phyloP scores from a whole-genome alignment of 257 asterid genomes.

The Cinchona pubescens region DNA sequence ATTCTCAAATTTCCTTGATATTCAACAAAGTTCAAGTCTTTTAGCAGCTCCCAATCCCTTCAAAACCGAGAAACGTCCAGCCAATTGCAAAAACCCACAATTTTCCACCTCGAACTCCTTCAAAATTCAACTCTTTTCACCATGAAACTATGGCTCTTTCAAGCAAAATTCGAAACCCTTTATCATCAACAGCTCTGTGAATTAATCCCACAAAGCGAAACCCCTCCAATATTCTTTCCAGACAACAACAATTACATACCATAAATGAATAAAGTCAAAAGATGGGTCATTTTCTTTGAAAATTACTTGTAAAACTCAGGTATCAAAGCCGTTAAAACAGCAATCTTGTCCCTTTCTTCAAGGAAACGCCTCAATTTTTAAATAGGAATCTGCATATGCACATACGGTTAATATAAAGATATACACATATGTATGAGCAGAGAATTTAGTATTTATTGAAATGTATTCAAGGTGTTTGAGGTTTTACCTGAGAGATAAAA shows the following conservation, averaged over 20 bases:
- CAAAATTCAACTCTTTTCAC: neutral
- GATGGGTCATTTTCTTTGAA: conserved; percentile 8
- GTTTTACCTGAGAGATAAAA: neutral
- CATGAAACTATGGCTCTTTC: neutral
- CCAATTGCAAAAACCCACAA: neutral
- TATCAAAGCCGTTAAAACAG: conserved; percentile 55
- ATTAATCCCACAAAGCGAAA: neutral
- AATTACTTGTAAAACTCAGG: conserved; percentile 22
- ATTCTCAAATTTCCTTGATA: neutral
- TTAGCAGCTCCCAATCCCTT: neutral
- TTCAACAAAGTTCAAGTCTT: neutral
- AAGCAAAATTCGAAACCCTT: neutral
- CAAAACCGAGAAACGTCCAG: neutral
- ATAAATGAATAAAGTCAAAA: neutral
- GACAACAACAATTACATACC: neutral
- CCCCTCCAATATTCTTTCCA: neutral
- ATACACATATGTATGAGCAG: conserved; percentile 5
- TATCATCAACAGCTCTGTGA: neutral
- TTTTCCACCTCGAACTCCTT: neutral
- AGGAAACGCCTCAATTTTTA: conserved; percentile 45
- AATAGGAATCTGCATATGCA: conserved; percentile 24
- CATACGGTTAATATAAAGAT: neutral
- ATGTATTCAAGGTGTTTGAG: neutral
- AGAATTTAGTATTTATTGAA: neutral
- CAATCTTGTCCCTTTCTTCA: conserved; percentile 42